Conservation (phyloP, 2,329 filamentous ascomycete species). For the Cladophialophora bantiana region DNA sequence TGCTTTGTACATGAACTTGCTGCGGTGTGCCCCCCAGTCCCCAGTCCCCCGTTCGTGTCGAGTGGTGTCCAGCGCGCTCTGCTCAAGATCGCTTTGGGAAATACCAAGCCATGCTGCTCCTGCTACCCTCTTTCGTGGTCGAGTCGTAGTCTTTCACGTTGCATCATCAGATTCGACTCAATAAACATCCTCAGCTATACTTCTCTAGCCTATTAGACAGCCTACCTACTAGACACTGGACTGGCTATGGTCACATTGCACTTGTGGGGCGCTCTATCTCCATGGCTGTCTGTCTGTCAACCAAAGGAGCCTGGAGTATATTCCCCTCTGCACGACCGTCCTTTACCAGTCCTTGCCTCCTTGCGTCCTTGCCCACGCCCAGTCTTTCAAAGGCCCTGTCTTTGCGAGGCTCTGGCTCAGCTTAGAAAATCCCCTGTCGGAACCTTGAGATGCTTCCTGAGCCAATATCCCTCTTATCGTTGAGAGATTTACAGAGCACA, state of each 20-base stretch:
- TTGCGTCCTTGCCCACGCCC: background rate
- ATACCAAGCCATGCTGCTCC: constrained; percentile 4
- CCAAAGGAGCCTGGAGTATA: constrained; percentile 9
- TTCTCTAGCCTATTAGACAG: constrained; percentile 12
- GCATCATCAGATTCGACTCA: constrained; percentile 8
- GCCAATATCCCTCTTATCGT: constrained; percentile 2
- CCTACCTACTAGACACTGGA: background rate
- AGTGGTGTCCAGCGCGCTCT: background rate
- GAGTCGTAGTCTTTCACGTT: constrained; percentile 19
- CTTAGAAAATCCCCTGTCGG: constrained; percentile 17
- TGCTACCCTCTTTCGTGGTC: background rate
- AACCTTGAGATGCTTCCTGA: constrained; percentile 12
- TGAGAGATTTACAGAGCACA: background rate
- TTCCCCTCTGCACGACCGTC: constrained; percentile 4
- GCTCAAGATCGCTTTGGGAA: background rate
- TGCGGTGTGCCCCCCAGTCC: too few relatives aligned
- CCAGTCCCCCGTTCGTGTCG: background rate
- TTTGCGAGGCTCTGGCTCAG: constrained; percentile 23
- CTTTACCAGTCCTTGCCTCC: background rate
- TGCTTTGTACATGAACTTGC: background rate
- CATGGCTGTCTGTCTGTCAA: background rate
- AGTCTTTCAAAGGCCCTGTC: background rate
- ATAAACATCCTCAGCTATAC: background rate
- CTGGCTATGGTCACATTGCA: constrained; percentile 5
- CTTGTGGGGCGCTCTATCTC: constrained; percentile 4